phyloP scores from a whole-genome alignment of 2,329 filamentous ascomycete species.

The Ophiosphaerella herpotricha region DNA sequence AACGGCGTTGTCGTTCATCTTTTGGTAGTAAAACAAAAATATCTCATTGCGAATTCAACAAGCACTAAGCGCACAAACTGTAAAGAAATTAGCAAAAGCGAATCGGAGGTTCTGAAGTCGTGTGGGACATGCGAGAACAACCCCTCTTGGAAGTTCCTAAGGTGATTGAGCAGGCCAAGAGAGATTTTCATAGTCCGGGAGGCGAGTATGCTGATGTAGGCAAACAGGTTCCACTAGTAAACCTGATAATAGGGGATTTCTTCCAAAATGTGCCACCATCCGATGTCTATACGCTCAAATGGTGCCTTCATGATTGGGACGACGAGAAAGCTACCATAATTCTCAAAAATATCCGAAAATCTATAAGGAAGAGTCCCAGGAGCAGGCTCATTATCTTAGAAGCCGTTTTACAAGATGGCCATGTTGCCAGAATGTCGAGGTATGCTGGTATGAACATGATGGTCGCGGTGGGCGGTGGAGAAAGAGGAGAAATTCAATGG shows the following conservation, averaged over 20 bases:
- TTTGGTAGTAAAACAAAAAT: no score
- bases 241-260: conserved; percentile 46
- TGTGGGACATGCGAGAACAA: no score
- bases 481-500: conserved; percentile 41
- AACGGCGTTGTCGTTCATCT: no score
- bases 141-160: conserved; percentile 41
- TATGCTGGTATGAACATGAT: conserved; percentile 54
- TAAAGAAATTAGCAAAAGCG: no score
- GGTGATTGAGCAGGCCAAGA: conserved; percentile 40
- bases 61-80: no score
- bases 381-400: conserved; percentile 12
- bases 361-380: conserved; percentile 38
- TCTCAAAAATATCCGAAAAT: conserved; percentile 33
- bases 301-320: conserved; percentile 51
- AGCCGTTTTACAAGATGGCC: conserved; percentile 40
- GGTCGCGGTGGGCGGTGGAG: conserved; percentile 39
- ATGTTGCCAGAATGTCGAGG: conserved; percentile 34
- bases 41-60: no score
- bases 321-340: conserved; percentile 41
- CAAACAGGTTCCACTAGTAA: no score
- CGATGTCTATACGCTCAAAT: conserved; percentile 46
- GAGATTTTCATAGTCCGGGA: conserved; percentile 10
- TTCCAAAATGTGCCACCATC: conserved; percentile 38
- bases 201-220: no score
- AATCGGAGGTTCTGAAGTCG: no score